Percentiles rank a stretch among this genome's conserved stretches.
Conservation (phyloP, 163 green algal species). For the Trebouxia gelatinosa region DNA sequence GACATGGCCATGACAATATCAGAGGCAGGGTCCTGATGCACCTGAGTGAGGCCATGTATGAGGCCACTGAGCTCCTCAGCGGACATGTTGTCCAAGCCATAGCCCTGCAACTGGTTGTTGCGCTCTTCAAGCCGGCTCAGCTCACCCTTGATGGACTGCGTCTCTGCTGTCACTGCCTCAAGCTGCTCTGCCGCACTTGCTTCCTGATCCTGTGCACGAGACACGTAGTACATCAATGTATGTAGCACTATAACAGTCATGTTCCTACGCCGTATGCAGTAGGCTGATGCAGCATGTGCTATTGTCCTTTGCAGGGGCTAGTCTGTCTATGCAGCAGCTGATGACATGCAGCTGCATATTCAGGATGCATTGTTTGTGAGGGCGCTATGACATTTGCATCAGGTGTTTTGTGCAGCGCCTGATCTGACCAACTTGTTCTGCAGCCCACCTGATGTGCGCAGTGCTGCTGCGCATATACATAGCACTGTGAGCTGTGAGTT, state of each 20-base stretch:
- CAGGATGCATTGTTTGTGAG: too few relatives aligned
- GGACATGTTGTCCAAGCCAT: constrained; percentile 49
- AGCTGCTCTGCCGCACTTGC: constrained; percentile 28
- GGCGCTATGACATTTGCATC: too few relatives aligned
- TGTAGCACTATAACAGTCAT: not conserved
- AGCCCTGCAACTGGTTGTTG: constrained; percentile 56
- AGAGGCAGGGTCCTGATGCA: too few relatives aligned
- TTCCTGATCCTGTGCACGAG: constrained; percentile 38
- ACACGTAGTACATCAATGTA: not conserved
- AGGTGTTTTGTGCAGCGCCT: too few relatives aligned
- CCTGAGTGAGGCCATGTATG: constrained; percentile 44
- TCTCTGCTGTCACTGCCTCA: constrained; percentile 38
- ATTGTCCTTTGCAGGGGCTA: not conserved
- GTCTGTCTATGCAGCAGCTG: not conserved
- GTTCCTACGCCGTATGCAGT: not conserved
- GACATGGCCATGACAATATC: too few relatives aligned
- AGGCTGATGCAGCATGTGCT: not conserved
- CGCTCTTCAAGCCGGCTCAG: constrained; percentile 47
- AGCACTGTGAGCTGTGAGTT: too few relatives aligned
- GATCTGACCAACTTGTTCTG: too few relatives aligned
- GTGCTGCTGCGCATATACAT: too few relatives aligned
- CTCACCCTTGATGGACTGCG: constrained; percentile 41
- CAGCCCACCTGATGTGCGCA: too few relatives aligned
- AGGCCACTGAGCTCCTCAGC: constrained; percentile 48
- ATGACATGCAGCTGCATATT: not conserved